A percentile compares a stretch with the other conserved stretches of the same genome.
Evolutionary conservation across 2,329 filamentous ascomycete species (phyloP).

Genomic region (Arthrinium puccinioides): DNA sequence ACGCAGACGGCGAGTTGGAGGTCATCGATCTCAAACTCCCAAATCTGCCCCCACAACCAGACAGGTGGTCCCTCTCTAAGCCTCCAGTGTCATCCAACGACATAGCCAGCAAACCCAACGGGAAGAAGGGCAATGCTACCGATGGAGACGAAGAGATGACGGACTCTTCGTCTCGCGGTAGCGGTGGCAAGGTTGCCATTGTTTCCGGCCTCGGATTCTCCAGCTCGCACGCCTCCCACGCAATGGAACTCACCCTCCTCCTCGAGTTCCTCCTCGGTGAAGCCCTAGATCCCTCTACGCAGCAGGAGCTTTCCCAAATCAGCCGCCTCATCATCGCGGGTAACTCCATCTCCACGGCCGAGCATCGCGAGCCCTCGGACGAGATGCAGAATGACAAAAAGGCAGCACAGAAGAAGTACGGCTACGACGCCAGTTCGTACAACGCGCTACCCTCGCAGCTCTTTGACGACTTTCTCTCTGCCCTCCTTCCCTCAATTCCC

Average conservation of each 20-base stretch:
- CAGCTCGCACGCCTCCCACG: conserved; percentile 63
- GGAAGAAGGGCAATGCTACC: conserved; percentile 22
- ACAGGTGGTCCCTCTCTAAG: conserved; percentile 67
- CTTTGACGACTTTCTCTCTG: conserved; percentile 74
- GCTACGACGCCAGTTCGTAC: conserved; percentile 84
- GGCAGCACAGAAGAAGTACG: conserved; percentile 69
- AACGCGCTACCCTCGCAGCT: conserved; percentile 78
- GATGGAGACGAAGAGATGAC: conserved; percentile 52
- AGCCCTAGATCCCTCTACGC: conserved; percentile 52
- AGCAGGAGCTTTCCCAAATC: conserved; percentile 58
- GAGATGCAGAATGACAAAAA: conserved; percentile 39
- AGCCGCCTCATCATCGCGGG: conserved; percentile 85
- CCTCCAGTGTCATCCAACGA: conserved; percentile 17
- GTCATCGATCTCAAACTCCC: conserved; percentile 85
- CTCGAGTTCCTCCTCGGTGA: conserved; percentile 87
- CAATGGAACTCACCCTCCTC: conserved; percentile 68
- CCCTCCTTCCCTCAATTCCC: conserved; percentile 77
- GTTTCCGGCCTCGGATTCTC: conserved; percentile 84
- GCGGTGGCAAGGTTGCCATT: conserved; percentile 62
- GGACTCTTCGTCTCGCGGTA: conserved; percentile 25
- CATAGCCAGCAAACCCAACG: conserved; percentile 19
- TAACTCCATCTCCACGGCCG: conserved; percentile 62
- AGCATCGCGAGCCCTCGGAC: conserved; percentile 21
- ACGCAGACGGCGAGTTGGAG: conserved; percentile 84
- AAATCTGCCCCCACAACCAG: conserved; percentile 74